Evolutionary conservation across 768 basidiomycete species (phyloP).

Genomic region (Pisolithus sp.): DNA sequence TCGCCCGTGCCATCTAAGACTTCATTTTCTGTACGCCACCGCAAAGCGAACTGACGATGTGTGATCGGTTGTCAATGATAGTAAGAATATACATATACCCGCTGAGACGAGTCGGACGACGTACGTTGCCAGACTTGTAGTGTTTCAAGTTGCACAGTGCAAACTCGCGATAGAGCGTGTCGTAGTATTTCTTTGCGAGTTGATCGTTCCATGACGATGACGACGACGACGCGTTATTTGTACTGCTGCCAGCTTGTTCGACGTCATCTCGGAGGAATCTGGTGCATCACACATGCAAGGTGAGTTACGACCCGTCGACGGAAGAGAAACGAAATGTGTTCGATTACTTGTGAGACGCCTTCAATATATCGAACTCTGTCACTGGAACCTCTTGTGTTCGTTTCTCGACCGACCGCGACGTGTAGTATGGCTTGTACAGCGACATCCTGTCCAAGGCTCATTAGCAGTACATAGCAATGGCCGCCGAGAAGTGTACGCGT

Average conservation of each 20-base stretch:
- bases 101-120: slow-evolving; percentile 18
- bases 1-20: slow-evolving; percentile 84
- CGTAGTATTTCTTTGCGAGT: slow-evolving; percentile 85
- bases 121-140: slow-evolving; percentile 84
- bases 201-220: slow-evolving; percentile 70
- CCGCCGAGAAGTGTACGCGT: too few relatives aligned
- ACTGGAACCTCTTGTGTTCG: neutral
- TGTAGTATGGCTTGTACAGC: slow-evolving; percentile 13
- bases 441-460: slow-evolving; percentile 1
- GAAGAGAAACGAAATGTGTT: neutral
- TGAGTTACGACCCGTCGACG: neutral
- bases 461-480: too few relatives aligned
- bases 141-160: slow-evolving; percentile 93
- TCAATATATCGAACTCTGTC: slow-evolving; percentile 73
- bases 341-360: slow-evolving; percentile 59
- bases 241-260: slow-evolving; percentile 6
- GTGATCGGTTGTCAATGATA: neutral
- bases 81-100: neutral
- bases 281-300: neutral
- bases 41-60: slow-evolving; percentile 64
- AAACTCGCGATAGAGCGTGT: slow-evolving; percentile 84
- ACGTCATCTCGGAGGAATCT: slow-evolving; percentile 71
- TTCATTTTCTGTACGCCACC: slow-evolving; percentile 92
- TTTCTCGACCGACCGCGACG: slow-evolving; percentile 1
- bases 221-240: slow-evolving; percentile 5